Base-by-base conservation (phyloP, 306 rosid genomes). In the Quercus ilex region DNA sequence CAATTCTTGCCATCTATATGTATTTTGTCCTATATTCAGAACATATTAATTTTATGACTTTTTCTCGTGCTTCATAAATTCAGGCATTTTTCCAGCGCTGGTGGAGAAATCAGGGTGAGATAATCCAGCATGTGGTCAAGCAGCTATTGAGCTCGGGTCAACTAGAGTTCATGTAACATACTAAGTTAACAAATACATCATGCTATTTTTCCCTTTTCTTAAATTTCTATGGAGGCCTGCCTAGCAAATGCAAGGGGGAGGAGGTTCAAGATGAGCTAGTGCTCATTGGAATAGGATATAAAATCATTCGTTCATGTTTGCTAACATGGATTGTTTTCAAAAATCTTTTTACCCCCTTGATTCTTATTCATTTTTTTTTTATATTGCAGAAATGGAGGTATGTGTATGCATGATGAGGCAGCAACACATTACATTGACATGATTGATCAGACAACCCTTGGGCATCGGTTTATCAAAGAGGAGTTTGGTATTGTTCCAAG, bases 321-420 rank as follows among this genome's bases (percentile, higher is more conserved):
- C 6, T 67, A 23, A 19, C 21, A 2, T 18, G n/a, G 83, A 83
- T 83, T 79, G 86, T 81, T 67, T 13, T 31, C 72, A 67, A 33
- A 33, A 18, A 2, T 33, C 1, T 12, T 67, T 35, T 67, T 5
- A 18, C 9, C 17, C 35, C 35, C 26, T 67, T 67, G 23, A 88
- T 87, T 63, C 83, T 86, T 10, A 86, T 86, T 60, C 88, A 0
- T 80, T 73, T 38, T 0, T 38, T 38, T 2, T 41, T 0, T 2
- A 2, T 85, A 33, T 81, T 83, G 87, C 77, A 92, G 98, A 88
- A 94, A 94, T 83, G 98, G 98, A 78, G 98, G 98, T 19, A 81
- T 78, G 88, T 92, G 96, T 69, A 94, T 94, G 98, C 98, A 94
- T 55, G 98, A 94, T 53, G 97, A 94, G 86, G 98, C 98, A 23